phyloP scores from a whole-genome alignment of 208 protist species.

The Angomonas deanei region DNA sequence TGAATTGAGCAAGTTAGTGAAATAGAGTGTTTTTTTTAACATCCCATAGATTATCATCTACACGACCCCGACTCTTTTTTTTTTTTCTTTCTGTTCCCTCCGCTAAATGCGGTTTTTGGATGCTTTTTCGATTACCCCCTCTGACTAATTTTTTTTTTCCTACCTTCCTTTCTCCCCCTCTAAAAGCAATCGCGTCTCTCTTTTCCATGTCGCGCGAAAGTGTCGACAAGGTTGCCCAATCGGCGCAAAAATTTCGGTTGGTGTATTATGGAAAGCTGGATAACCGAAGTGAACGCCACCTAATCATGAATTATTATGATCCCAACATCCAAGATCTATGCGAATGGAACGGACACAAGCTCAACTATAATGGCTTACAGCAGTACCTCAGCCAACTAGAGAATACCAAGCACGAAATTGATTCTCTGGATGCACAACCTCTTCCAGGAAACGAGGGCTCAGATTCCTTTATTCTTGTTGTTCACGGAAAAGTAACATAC shows the following conservation, averaged over 20 bases:
- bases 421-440: constrained; percentile 86
- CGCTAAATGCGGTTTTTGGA: not conserved
- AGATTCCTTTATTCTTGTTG: constrained; percentile 76
- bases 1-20: not conserved
- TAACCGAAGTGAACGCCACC: constrained; percentile 34
- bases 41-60: too few species aligned
- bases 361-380: constrained; percentile 43
- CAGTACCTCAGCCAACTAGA: constrained; percentile 61
- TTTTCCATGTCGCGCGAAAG: constrained; percentile 23
- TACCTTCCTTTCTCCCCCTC: not conserved
- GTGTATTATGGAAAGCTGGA: constrained; percentile 81
- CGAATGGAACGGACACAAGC: constrained; percentile 86
- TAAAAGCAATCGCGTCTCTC: not conserved
- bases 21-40: too few species aligned
- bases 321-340: constrained; percentile 64
- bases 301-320: constrained; percentile 66
- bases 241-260: constrained; percentile 71
- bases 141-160: not conserved
- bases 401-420: constrained; percentile 70
- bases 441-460: constrained; percentile 71
- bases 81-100: not conserved
- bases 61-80: not conserved
- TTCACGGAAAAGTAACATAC: constrained; percentile 79
- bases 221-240: constrained; percentile 76
- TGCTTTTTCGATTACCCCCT: not conserved